Percentiles rank a stretch among this genome's conserved stretches.
Evolutionary conservation across 805 yeast species (phyloP).

Genomic region (Jamesozyma hellenica): DNA sequence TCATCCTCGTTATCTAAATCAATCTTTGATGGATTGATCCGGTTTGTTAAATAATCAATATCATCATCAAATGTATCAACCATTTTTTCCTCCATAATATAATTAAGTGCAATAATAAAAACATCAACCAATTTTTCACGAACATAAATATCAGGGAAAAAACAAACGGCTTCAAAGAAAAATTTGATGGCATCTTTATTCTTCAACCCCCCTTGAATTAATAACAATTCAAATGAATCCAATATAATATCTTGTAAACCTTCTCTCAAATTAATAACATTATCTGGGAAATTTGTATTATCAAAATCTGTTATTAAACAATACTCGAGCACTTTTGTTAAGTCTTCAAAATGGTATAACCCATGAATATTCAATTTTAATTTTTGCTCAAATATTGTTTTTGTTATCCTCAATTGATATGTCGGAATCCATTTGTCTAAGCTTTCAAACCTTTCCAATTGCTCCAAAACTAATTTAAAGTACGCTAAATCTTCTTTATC

Average conservation of each 20-base stretch:
- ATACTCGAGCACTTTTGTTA: conserved; percentile 45
- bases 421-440: conserved; percentile 86
- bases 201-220: conserved; percentile 68
- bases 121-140: conserved; percentile 39
- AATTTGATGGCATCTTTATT: conserved; percentile 52
- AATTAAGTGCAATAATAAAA: conserved; percentile 46
- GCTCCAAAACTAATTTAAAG: conserved; percentile 44
- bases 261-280: conserved; percentile 15
- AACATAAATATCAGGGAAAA: conserved; percentile 47
- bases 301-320: conserved; percentile 34
- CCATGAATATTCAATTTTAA: conserved; percentile 50
- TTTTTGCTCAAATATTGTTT: conserved; percentile 51
- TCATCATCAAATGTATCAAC: conserved; percentile 58
- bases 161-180: conserved; percentile 45
- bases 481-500: conserved; percentile 32
- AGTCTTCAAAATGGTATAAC: conserved; percentile 35
- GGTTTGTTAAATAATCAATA: conserved; percentile 31
- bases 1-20: conserved; percentile 16
- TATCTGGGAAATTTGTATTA: conserved; percentile 21
- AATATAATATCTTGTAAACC: conserved; percentile 43
- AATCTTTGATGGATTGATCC: conserved; percentile 16
- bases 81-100: conserved; percentile 56
- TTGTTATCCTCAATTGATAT: conserved; percentile 35
- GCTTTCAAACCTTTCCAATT: conserved; percentile 63
- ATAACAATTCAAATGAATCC: conserved; percentile 59